Conservation (phyloP, 139 green algal genomes). For the Gonium pectorale region DNA sequence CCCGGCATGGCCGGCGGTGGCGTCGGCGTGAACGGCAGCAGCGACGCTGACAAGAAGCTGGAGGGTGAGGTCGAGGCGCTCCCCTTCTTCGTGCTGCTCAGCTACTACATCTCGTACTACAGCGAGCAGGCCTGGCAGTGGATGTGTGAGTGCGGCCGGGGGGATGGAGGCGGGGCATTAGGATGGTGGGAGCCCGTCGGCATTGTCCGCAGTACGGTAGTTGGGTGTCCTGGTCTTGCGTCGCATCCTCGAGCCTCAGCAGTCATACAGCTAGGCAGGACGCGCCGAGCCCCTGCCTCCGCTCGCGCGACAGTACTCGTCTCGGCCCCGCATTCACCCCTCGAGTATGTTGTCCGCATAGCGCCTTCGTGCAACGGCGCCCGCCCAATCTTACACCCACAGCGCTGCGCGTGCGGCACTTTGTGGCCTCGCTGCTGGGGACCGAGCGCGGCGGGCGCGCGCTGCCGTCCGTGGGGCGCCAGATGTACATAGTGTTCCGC, state of each 20-base stretch:
- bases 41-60: not conserved
- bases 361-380: too few relatives aligned
- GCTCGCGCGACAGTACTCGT: too few relatives aligned
- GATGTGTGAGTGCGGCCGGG: not conserved
- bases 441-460: slow-evolving; percentile 19
- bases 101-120: slow-evolving; percentile 22
- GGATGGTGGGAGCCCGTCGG: too few relatives aligned
- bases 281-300: too few relatives aligned
- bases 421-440: slow-evolving; percentile 20
- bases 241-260: too few relatives aligned
- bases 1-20: too few relatives aligned
- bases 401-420: not conserved
- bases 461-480: slow-evolving; percentile 8
- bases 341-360: too few relatives aligned
- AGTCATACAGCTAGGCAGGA: too few relatives aligned
- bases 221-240: too few relatives aligned
- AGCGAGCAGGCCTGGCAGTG: not conserved
- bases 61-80: not conserved
- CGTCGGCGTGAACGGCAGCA: not conserved
- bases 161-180: too few relatives aligned
- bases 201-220: too few relatives aligned
- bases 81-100: slow-evolving; percentile 10
- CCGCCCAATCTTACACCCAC: not conserved
- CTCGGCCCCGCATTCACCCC: too few relatives aligned
- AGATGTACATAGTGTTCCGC: slow-evolving; percentile 7